These are phyloP conservation scores for Spergularia marina DNA, from an alignment of 148 eudicot species.

Conservation along the genomic window DNA sequence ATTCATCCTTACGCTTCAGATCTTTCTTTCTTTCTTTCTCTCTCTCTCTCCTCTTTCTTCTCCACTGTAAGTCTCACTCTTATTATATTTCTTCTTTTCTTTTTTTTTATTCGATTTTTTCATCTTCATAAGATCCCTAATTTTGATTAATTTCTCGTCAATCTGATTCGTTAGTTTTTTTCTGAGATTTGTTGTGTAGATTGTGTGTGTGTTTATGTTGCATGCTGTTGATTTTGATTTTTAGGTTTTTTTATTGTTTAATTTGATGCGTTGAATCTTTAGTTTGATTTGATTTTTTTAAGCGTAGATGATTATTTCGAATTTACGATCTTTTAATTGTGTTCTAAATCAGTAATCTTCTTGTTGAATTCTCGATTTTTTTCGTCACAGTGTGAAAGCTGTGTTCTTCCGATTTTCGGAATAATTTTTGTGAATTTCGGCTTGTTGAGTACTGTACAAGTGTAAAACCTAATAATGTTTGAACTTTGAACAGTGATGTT, in stretches of 20 bases:
- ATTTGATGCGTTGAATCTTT: background rate
- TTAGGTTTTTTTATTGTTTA: background rate
- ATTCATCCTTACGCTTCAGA: slow-evolving; percentile 21
- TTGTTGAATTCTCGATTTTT: background rate
- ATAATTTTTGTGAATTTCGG: background rate
- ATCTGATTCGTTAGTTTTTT: background rate
- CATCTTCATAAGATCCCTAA: slow-evolving; percentile 23
- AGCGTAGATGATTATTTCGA: background rate
- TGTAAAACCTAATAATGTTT: background rate
- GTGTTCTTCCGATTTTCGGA: background rate
- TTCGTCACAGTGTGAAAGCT: background rate
- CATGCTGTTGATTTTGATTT: slow-evolving; percentile 2
- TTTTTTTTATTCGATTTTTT: background rate
- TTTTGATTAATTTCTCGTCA: background rate
- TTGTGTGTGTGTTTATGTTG: background rate
- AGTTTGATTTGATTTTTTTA: background rate
- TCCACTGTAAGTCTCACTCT: slow-evolving; percentile 30
- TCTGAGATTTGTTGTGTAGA: background rate
- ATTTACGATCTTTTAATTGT: background rate
- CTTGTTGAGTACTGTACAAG: background rate
- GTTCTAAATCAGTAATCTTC: background rate
- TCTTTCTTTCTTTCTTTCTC: slow-evolving; percentile 6
- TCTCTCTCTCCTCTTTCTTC: slow-evolving; percentile 9
- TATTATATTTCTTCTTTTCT: slow-evolving; percentile 1
- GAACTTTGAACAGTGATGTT: background rate